These are phyloP conservation scores for Tuctoria greenei DNA, from an alignment of 176 grass and related monocot species.

Conservation along the genomic window DNA sequence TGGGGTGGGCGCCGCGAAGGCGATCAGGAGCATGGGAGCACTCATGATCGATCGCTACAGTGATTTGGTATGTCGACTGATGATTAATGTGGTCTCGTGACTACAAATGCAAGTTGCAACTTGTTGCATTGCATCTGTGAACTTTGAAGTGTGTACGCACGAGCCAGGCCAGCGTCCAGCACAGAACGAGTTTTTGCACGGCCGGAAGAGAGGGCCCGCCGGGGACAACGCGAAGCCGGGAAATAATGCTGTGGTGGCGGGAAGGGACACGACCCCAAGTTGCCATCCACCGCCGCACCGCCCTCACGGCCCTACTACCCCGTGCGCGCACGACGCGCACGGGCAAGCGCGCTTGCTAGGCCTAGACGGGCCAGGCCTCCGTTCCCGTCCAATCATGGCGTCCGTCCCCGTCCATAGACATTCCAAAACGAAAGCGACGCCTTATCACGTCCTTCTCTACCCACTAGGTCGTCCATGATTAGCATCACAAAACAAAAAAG, in stretches of 20 bases:
- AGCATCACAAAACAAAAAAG: background rate
- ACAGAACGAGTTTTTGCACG: background rate
- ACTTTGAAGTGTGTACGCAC: background rate
- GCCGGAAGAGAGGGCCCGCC: background rate
- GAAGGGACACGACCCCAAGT: background rate
- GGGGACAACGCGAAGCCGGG: background rate
- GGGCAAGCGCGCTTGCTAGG: too few species aligned
- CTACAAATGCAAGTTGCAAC: background rate
- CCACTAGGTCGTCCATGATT: background rate
- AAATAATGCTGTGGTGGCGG: background rate
- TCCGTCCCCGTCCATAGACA: background rate
- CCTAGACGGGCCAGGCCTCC: background rate
- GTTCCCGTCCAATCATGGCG: slow-evolving; percentile 10
- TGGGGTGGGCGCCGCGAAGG: background rate
- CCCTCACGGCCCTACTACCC: too few species aligned
- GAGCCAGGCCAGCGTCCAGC: background rate
- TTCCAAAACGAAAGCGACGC: background rate
- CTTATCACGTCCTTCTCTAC: slow-evolving; percentile 12
- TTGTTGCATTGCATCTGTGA: background rate
- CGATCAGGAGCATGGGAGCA: background rate
- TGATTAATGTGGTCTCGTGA: background rate
- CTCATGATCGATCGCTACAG: background rate
- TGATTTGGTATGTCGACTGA: background rate
- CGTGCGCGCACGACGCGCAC: too few species aligned
- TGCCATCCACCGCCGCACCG: background rate